Evolutionary conservation across 2,329 filamentous ascomycete genomes (phyloP).

Genomic region (Colletotrichum eremochloae): DNA sequence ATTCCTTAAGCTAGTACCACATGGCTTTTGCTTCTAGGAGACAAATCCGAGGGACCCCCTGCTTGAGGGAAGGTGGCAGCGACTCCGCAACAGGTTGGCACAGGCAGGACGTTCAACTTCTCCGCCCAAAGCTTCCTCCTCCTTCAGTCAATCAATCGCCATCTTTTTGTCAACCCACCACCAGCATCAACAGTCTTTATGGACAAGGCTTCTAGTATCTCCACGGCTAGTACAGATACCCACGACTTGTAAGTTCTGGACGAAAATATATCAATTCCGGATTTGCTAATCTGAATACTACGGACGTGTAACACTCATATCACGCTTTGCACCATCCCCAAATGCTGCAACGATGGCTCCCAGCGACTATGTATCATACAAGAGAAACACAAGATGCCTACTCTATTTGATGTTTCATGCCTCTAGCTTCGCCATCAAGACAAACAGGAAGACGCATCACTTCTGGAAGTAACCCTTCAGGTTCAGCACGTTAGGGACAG

Average conservation of each 20-base stretch:
- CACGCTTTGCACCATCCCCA: not conserved
- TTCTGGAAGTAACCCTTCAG: slow-evolving; percentile 13
- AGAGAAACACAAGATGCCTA: slow-evolving; percentile 53
- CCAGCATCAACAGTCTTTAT: not conserved
- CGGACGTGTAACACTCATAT: not conserved
- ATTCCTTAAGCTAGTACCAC: too few relatives aligned
- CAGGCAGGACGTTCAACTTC: not conserved
- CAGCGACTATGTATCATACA: slow-evolving; percentile 55
- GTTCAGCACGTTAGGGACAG: slow-evolving; percentile 55
- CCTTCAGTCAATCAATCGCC: not conserved
- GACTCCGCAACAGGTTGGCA: not conserved
- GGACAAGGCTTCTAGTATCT: not conserved
- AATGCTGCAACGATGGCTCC: slow-evolving; percentile 43
- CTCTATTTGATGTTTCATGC: slow-evolving; percentile 56
- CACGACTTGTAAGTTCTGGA: not conserved
- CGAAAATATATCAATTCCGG: not conserved
- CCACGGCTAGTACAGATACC: not conserved
- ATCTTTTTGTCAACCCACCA: not conserved
- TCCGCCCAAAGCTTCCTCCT: not conserved
- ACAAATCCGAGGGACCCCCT: not conserved
- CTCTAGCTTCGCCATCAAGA: slow-evolving; percentile 53
- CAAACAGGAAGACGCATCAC: slow-evolving; percentile 36
- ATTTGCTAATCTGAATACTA: not conserved
- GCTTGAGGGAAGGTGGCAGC: not conserved
- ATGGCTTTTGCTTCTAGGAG: not conserved